phyloP scores from a whole-genome alignment of 2,329 filamentous ascomycete species.

The Verticillium longisporum region DNA sequence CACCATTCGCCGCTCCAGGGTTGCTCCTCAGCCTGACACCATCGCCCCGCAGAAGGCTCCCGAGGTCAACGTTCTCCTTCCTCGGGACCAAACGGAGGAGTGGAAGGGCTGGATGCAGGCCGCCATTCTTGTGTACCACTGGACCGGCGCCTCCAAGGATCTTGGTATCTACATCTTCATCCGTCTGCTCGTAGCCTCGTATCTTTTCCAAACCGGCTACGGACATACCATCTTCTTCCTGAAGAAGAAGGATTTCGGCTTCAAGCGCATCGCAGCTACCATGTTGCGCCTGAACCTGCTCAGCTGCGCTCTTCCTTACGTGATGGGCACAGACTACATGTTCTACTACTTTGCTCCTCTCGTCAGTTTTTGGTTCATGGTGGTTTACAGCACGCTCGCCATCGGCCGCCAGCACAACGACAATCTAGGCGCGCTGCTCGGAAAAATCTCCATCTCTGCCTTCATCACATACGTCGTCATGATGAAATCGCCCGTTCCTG shows the following conservation, averaged over 20 bases:
- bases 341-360: conserved; percentile 52
- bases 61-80: conserved; percentile 20
- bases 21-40: neutral
- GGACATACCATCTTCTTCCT: conserved; percentile 54
- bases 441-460: conserved; percentile 39
- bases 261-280: conserved; percentile 35
- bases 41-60: conserved; percentile 5
- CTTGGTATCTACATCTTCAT: conserved; percentile 47
- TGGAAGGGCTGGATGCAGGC: conserved; percentile 61
- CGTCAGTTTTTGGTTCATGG: conserved; percentile 54
- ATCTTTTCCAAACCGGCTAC: conserved; percentile 56
- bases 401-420: conserved; percentile 33
- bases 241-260: conserved; percentile 46
- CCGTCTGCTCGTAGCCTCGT: conserved; percentile 46
- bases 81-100: conserved; percentile 52
- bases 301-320: conserved; percentile 41
- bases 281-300: conserved; percentile 52
- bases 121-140: conserved; percentile 45
- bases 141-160: conserved; percentile 41
- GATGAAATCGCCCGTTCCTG: conserved; percentile 22
- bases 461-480: conserved; percentile 23
- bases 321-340: conserved; percentile 45
- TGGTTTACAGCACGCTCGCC: conserved; percentile 47
- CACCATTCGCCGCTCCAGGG: conserved; percentile 9
- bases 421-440: conserved; percentile 30